phyloP scores from a whole-genome alignment of 352 stramenopile species.

The Elongisporangium anandrum region DNA sequence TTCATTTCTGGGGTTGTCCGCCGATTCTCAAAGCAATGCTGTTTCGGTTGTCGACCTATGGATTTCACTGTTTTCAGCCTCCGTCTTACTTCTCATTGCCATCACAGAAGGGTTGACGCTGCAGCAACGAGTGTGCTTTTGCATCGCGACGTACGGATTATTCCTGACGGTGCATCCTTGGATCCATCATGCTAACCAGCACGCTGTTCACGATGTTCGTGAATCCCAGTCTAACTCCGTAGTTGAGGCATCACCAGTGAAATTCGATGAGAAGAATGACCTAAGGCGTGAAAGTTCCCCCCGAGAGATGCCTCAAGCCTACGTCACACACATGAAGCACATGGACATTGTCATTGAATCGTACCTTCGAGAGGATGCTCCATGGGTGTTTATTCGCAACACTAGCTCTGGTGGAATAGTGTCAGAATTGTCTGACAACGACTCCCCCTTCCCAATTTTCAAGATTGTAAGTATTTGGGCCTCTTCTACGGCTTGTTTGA shows the following conservation, averaged over 20 bases:
- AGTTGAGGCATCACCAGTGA: too few relatives aligned
- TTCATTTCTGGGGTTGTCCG: constrained; percentile 21
- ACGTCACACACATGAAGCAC: constrained; percentile 17
- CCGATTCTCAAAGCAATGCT: neutral
- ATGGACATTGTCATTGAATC: constrained; percentile 16
- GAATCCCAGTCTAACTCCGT: too few relatives aligned
- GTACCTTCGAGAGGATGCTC: constrained; percentile 32
- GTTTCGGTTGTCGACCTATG: constrained; percentile 45
- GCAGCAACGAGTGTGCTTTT: constrained; percentile 36
- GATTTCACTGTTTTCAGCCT: constrained; percentile 49
- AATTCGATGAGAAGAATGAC: too few relatives aligned
- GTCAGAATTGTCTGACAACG: constrained; percentile 31
- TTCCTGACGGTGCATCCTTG: constrained; percentile 55
- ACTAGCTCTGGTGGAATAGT: constrained; percentile 3
- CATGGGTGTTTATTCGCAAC: constrained; percentile 37
- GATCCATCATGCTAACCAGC: constrained; percentile 22
- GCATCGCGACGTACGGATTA: constrained; percentile 39
- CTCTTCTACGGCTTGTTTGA: neutral
- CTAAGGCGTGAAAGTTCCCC: too few relatives aligned
- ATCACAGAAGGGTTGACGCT: constrained; percentile 38
- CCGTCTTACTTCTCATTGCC: constrained; percentile 39
- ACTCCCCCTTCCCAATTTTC: constrained; percentile 36
- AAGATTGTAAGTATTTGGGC: constrained; percentile 28
- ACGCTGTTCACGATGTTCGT: neutral
- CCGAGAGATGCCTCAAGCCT: constrained; percentile 15